Evolutionary conservation across 2,329 filamentous ascomycete genomes (phyloP).

Genomic region (Trichoderma sp.): DNA sequence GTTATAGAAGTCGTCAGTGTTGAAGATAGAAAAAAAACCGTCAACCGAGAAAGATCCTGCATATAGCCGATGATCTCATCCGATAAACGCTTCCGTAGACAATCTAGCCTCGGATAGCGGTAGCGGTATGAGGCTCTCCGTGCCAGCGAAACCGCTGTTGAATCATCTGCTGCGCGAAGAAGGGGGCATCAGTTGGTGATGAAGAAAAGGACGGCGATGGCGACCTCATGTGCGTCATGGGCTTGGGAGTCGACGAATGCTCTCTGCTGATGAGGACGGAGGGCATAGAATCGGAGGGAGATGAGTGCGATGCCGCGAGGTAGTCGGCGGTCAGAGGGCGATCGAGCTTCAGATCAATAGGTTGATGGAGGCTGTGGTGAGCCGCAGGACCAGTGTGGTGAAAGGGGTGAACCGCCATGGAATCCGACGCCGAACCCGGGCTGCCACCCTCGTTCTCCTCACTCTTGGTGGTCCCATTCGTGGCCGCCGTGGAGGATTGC

Average conservation of each 20-base stretch:
- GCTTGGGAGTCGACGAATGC: slow-evolving; percentile 38
- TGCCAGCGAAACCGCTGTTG: slow-evolving; percentile 52
- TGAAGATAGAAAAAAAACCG: slow-evolving; percentile 7
- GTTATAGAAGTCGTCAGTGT: slow-evolving; percentile 8
- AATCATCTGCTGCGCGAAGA: slow-evolving; percentile 44
- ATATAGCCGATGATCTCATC: slow-evolving; percentile 22
- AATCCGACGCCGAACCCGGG: not conserved
- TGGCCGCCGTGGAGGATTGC: slow-evolving; percentile 54
- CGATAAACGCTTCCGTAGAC: slow-evolving; percentile 30
- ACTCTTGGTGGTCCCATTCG: slow-evolving; percentile 40
- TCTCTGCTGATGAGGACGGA: slow-evolving; percentile 34
- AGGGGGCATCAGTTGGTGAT: slow-evolving; percentile 46
- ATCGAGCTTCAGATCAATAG: slow-evolving; percentile 29
- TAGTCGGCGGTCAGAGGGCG: slow-evolving; percentile 31
- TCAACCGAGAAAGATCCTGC: slow-evolving; percentile 17
- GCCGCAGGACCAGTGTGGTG: slow-evolving; percentile 44
- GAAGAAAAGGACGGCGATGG: slow-evolving; percentile 52
- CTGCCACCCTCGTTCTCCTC: slow-evolving; percentile 16
- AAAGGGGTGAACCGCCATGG: slow-evolving; percentile 3
- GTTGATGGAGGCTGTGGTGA: slow-evolving; percentile 46
- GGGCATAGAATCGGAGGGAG: slow-evolving; percentile 36
- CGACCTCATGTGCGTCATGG: slow-evolving; percentile 46
- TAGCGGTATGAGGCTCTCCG: slow-evolving; percentile 52
- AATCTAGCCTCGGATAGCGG: slow-evolving; percentile 51
- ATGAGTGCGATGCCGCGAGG: slow-evolving; percentile 30